phyloP scores from a whole-genome alignment of 805 yeast species.

The Cyberlindnera samutprakarnensis region DNA sequence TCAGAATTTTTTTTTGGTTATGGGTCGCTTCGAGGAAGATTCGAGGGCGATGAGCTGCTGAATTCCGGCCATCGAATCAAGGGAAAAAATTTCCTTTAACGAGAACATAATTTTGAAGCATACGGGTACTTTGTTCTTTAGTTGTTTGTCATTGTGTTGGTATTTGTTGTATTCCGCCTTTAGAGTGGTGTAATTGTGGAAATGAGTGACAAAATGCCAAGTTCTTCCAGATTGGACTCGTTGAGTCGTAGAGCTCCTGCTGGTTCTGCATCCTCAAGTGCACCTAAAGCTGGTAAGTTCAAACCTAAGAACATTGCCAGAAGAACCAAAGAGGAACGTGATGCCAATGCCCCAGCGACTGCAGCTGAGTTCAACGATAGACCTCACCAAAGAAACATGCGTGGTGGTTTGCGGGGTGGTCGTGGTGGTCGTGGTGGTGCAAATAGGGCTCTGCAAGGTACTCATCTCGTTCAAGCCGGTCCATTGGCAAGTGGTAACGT shows the following conservation, averaged over 20 bases:
- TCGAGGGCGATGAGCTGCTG: no score
- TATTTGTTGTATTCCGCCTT: no score
- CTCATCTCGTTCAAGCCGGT: conserved; percentile 65
- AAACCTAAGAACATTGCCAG: conserved; percentile 85
- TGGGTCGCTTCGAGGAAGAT: no score
- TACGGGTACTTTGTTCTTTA: no score
- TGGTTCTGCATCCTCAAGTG: no score
- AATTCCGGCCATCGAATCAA: no score
- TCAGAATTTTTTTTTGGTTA: no score
- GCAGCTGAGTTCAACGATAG: conserved; percentile 8
- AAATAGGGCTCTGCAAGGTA: conserved; percentile 29
- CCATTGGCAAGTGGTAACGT: conserved; percentile 55
- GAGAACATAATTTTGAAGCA: no score
- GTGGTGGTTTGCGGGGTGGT: conserved; percentile 15
- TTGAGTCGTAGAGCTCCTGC: conserved; percentile 25
- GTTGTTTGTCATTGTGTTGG: no score
- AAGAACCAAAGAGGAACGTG: conserved; percentile 78
- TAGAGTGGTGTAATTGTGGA: no score
- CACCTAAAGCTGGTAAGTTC: conserved; percentile 59
- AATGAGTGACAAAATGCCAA: conserved; percentile 20
- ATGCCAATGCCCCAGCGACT: conserved; percentile 52
- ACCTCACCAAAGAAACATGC: conserved; percentile 6
- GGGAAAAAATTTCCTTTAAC: no score
- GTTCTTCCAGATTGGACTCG: conserved; percentile 29
- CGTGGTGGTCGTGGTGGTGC: conserved; percentile 19